A percentile compares a stretch with the other conserved stretches of the same genome.
Evolutionary conservation across 2,329 filamentous ascomycete genomes (phyloP).

Genomic region (Stenocarpella maydis): DNA sequence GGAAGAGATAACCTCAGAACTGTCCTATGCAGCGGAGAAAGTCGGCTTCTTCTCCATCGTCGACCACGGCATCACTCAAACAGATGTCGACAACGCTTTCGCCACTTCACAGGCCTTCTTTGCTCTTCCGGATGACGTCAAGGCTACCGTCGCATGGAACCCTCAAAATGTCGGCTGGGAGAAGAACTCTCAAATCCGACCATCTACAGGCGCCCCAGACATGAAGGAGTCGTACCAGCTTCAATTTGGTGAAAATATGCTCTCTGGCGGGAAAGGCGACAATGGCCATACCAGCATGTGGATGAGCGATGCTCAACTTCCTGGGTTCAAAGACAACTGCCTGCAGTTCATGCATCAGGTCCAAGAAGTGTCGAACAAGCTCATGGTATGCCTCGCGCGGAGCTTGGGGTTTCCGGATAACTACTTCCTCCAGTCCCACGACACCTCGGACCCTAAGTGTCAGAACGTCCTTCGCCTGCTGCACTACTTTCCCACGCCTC

Average conservation of each 20-base stretch:
- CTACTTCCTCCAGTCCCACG: constrained; percentile 62
- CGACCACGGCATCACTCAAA: constrained; percentile 53
- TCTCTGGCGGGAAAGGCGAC: constrained; percentile 35
- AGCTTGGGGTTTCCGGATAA: constrained; percentile 61
- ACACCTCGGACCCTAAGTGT: constrained; percentile 54
- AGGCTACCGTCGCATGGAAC: constrained; percentile 60
- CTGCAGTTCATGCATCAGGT: constrained; percentile 43
- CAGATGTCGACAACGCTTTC: constrained; percentile 55
- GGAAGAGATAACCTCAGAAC: constrained; percentile 60
- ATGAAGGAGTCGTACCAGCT: constrained; percentile 67
- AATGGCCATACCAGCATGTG: constrained; percentile 38
- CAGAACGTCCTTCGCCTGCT: constrained; percentile 62
- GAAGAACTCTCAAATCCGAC: constrained; percentile 62
- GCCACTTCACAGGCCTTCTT: constrained; percentile 54
- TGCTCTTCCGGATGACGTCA: constrained; percentile 55
- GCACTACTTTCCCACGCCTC: constrained; percentile 37
- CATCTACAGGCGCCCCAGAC: constrained; percentile 63
- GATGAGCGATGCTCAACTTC: constrained; percentile 46
- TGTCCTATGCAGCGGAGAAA: constrained; percentile 63
- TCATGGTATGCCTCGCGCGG: constrained; percentile 64
- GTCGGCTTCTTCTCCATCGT: constrained; percentile 66
- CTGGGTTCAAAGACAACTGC: constrained; percentile 58
- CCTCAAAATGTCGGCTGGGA: constrained; percentile 63
- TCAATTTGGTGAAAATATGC: constrained; percentile 54
- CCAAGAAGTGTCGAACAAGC: constrained; percentile 57